phyloP scores from a whole-genome alignment of 768 basidiomycete genomes.

The Leccinum arenicola region DNA sequence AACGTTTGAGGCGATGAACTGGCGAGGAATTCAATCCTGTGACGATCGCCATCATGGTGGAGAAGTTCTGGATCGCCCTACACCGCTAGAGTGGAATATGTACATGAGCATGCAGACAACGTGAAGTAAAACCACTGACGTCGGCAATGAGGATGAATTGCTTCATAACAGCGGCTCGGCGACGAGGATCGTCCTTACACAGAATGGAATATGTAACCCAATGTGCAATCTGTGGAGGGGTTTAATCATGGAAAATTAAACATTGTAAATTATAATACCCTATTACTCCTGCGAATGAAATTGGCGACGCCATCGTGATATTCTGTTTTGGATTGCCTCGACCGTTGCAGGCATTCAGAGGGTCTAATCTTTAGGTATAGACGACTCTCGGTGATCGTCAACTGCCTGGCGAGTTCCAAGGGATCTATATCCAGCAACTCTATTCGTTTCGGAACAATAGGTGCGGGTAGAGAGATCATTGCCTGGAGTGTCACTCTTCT shows the following conservation, averaged over 20 bases:
- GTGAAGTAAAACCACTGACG: slow-evolving; percentile 35
- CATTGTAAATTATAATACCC: slow-evolving; percentile 34
- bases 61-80: slow-evolving; percentile 61
- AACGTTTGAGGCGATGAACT: slow-evolving; percentile 61
- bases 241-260: background rate
- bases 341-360: slow-evolving; percentile 59
- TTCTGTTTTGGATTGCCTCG: slow-evolving; percentile 43
- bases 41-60: slow-evolving; percentile 64
- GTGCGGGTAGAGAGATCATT: slow-evolving; percentile 45
- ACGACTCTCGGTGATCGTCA: slow-evolving; percentile 62
- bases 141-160: slow-evolving; percentile 67
- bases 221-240: slow-evolving; percentile 43
- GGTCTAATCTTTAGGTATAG: slow-evolving; percentile 59
- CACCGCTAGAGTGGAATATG: slow-evolving; percentile 44
- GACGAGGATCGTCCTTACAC: slow-evolving; percentile 54
- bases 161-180: slow-evolving; percentile 58
- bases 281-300: slow-evolving; percentile 58
- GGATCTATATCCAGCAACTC: slow-evolving; percentile 61
- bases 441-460: slow-evolving; percentile 45
- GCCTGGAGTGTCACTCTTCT: slow-evolving; percentile 36
- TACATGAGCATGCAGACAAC: background rate
- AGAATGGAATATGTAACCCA: slow-evolving; percentile 62
- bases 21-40: slow-evolving; percentile 68
- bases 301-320: slow-evolving; percentile 51
- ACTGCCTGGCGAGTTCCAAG: slow-evolving; percentile 62